phyloP scores from a whole-genome alignment of 352 stramenopile species.

The Lagenidium giganteum region DNA sequence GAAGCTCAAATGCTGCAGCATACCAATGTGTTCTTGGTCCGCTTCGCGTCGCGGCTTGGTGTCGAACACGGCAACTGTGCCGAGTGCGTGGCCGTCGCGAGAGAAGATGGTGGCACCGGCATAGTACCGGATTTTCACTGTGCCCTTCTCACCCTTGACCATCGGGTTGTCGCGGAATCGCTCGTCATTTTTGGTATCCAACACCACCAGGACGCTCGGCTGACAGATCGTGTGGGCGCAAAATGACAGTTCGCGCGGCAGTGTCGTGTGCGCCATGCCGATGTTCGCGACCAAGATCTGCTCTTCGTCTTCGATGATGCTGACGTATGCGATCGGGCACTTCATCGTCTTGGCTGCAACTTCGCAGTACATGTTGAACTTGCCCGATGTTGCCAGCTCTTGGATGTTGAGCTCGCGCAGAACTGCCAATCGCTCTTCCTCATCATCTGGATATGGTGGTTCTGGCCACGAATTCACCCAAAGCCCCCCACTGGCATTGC shows the following conservation, averaged over 20 bases:
- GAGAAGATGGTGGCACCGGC: conserved; percentile 81
- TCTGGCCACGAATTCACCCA: conserved; percentile 83
- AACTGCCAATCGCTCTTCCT: conserved; percentile 68
- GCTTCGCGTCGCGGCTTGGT: conserved; percentile 71
- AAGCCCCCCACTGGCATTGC: conserved; percentile 51
- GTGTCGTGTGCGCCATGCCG: conserved; percentile 73
- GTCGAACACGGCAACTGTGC: conserved; percentile 80
- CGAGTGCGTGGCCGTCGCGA: conserved; percentile 66
- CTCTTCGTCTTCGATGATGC: conserved; percentile 81
- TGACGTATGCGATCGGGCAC: conserved; percentile 82
- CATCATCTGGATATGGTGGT: conserved; percentile 71
- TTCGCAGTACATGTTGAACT: conserved; percentile 88
- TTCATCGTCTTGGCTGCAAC: conserved; percentile 86
- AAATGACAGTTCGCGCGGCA: conserved; percentile 79
- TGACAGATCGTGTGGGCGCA: conserved; percentile 85
- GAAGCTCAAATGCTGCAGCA: conserved; percentile 85
- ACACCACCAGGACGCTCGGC: conserved; percentile 70
- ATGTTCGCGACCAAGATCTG: conserved; percentile 83
- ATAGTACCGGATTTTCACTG: conserved; percentile 86
- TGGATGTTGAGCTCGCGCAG: conserved; percentile 79
- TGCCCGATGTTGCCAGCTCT: conserved; percentile 60
- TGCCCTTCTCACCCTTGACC: conserved; percentile 79
- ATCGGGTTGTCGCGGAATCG: conserved; percentile 85
- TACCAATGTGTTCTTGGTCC: conserved; percentile 84
- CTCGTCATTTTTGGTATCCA: conserved; percentile 83